Evolutionary conservation across 306 rosid genomes (phyloP).

Genomic region (Erythrophleum fordii): DNA sequence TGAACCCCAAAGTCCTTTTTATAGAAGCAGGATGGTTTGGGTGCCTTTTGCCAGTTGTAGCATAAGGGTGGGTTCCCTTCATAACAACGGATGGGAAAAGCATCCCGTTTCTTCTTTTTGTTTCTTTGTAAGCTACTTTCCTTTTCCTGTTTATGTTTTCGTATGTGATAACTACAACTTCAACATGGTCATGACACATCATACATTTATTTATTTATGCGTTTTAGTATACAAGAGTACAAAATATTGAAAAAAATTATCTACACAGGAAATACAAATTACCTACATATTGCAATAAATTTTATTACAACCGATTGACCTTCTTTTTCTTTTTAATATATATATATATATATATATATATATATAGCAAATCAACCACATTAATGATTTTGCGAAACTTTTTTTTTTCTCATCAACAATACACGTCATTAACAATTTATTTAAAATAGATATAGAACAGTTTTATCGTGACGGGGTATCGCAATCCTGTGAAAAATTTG

Average conservation of each 20-base stretch:
- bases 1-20: conserved; percentile 49
- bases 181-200: background rate
- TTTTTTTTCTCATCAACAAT: too few species aligned
- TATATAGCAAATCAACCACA: background rate
- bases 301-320: background rate
- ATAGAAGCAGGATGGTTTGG: conserved; percentile 26
- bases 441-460: background rate
- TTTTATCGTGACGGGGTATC: background rate
- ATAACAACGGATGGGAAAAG: conserved; percentile 28
- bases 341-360: too few species aligned
- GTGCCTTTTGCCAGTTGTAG: conserved; percentile 55
- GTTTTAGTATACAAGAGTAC: background rate
- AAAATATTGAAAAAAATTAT: background rate
- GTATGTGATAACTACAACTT: background rate
- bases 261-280: background rate
- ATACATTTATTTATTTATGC: background rate
- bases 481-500: background rate
- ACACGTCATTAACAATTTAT: background rate
- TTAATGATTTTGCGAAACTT: background rate
- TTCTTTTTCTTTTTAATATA: too few species aligned
- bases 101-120: conserved; percentile 50
- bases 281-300: background rate
- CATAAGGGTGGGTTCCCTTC: conserved; percentile 21
- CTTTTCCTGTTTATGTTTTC: conserved; percentile 19
- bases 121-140: conserved; percentile 34